Evolutionary conservation across 2,329 filamentous ascomycete species (phyloP), one percentile per base, ranked within the genome.

Genomic region (Cordyceps cicadae): DNA sequence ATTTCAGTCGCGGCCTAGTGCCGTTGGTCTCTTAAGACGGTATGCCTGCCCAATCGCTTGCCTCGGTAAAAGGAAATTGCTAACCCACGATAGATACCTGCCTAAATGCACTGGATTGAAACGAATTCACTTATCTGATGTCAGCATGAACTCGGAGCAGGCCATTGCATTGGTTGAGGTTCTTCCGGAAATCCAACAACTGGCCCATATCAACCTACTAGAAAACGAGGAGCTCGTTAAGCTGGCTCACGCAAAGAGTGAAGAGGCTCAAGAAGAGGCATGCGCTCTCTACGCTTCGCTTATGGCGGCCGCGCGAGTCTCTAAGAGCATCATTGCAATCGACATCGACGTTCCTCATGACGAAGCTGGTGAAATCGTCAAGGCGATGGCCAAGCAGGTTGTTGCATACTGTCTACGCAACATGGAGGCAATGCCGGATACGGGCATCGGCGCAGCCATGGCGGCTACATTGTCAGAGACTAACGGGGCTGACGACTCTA

Each of bases 351-450:
- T 95, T 2, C 94, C 93, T 0, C 86, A 82, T 37, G 80, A 86
- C 24, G 86, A 90, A 60, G 89, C 88, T n/a, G 90, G 89, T 59
- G 94, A 97, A 71, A 84, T 97, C 26, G 89, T 97, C 67, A 95
- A 92, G 73, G 92, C 92, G 3, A 81, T 97, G 66, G 92, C 92
- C 0, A 95, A 93, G 69, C 92, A 96, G 72, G 89, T 96, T n/a
- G 87, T 97, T 49, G 93, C 91, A 0, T 97, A 97, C 72, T 96
- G 90, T 64, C 80, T 99, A 63, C 86, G 89, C 61, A 99, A 99
- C 68, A 87, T 99, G 79, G 91, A 96, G 71, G 84, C 83, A 11
- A 83, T 88, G 17, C 86, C 90, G 12, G 84, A 91, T 62, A 80
- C 82, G 11, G 86, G 88, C 60, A 81, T 84, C 62, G 76, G 76